Base-by-base conservation (phyloP, 2,329 filamentous ascomycete species). In the Aspergillus tanneri region DNA sequence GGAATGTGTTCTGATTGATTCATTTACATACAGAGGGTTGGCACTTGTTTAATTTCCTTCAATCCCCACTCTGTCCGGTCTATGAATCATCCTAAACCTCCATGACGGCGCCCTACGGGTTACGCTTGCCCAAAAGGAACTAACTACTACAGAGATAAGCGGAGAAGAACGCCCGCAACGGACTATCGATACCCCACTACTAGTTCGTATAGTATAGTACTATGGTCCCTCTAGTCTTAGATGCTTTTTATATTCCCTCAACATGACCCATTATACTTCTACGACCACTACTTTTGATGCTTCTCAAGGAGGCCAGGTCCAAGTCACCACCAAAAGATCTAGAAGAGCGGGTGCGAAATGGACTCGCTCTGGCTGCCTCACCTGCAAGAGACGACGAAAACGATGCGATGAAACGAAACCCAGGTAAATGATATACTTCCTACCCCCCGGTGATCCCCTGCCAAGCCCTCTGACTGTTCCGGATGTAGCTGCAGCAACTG, bases 311-410 rank as follows among this genome's bases (percentile, higher is more conserved):
- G 30, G 11, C 32, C 35, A 30, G 4, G 14, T 23, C 5, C 48
- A 38, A 32, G 21, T 7, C 27, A 25, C 44, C 8, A 32, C 43
- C 16, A 64, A 60, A 37, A 60, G 60, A 39, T 47, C 47, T 46
- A 60, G 60, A 43, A 55, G 53, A 46, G 59, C 59, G n/a, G 62
- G 65, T 14, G 60, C 57, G 6, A 59, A 58, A 48, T 71, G 68
- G 68, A 67, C 65, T 53, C 66, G 68, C 10, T 69, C 67, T 2
- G 68, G 67, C n/a, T 71, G 68, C 38, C 45, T 70, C n/a, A 71
- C 68, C 3, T 71, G 68, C 53, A 71, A 71, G 47, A 64, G 57
- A 45, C 63, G 68, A 28, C 62, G 67, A 23, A 71, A 71, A 50
- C 62, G 64, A 28, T 71, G 68, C 28, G 68, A 71, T 49, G 67